Conservation (phyloP, 164 flowering plant genomes). For the Santalum album region DNA sequence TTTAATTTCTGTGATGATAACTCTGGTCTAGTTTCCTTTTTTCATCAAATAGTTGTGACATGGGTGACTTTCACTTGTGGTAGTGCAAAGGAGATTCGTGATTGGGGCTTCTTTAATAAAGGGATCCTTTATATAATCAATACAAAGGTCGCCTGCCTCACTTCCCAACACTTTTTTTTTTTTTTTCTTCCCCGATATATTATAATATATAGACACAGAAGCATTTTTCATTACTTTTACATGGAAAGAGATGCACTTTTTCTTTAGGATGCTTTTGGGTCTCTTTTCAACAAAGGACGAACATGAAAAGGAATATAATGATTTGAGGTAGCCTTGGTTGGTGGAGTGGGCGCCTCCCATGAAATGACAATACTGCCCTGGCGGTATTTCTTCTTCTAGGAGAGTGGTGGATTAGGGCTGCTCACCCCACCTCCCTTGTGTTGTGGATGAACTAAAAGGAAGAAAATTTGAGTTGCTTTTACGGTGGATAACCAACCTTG, state of each 20-base stretch:
- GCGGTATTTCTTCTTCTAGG: too few relatives aligned
- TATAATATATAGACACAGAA: constrained; percentile 17
- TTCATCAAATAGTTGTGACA: background rate
- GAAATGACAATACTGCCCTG: too few relatives aligned
- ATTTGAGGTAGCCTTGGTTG: too few relatives aligned
- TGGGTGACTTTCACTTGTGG: constrained; percentile 12
- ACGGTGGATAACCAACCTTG: too few relatives aligned
- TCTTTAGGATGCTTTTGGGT: constrained; percentile 21
- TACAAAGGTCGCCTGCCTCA: constrained; percentile 14
- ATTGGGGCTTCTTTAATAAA: constrained; percentile 12
- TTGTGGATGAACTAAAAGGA: too few relatives aligned
- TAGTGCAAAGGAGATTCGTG: constrained; percentile 4
- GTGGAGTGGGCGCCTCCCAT: too few relatives aligned
- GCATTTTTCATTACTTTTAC: constrained; percentile 13
- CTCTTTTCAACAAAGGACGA: constrained; percentile 1
- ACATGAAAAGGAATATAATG: background rate
- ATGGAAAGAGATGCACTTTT: constrained; percentile 13
- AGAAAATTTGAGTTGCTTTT: too few relatives aligned
- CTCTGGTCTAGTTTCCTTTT: constrained; percentile 5
- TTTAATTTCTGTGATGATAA: constrained; percentile 11
- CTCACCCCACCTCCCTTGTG: too few relatives aligned
- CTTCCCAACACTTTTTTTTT: constrained; percentile 7
- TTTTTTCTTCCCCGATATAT: too few relatives aligned
- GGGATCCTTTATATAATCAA: constrained; percentile 7
- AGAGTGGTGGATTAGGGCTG: too few relatives aligned